Evolutionary conservation across 2,329 filamentous ascomycete genomes (phyloP), one percentile per base, ranked within the genome.

Genomic region (Fusarium incarnatum): DNA sequence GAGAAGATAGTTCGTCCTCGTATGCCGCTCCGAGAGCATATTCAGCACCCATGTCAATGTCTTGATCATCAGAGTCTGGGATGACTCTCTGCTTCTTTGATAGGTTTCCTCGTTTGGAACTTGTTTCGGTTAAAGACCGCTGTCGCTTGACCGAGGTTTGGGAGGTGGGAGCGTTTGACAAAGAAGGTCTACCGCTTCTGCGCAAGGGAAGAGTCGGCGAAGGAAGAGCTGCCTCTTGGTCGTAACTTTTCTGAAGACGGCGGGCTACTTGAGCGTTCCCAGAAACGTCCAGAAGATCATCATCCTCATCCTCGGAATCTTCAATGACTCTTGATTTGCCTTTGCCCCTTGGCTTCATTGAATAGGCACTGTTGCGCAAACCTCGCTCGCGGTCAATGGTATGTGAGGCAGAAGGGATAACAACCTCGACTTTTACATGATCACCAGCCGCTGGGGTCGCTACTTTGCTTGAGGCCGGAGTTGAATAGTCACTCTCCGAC

Each of bases 281-380:
- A 13, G 72, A 76, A 8, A 66, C 40, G 22, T 75, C 75, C 4
- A 65, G 68, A 46, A 74, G 60, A 30, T 76, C 76, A 1, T 80
- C 79, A 4, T 82, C 77, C n/a, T 81, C 79, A 4, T 82, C 77
- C 18, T 81, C 79, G 2, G 79, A 80, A 12, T 83, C 81, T 3
- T 81, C 78, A 76, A 65, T 86, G 78, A 83, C 79, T 5, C 41
- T 57, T 12, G 32, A 81, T 75, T 57, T 81, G 65, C 50, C 83
- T 78, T 77, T 87, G 86, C 56, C 80, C 76, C 67, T 85, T 80
- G 80, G n/a, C 13, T 79, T 80, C 73, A 88, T 77, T 4, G 86
- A 81, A 65, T 82, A 86, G 52, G 84, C 79, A 78, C 85, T 89
- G 11, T 73, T 74, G 18, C 77, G 73, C 16, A 79, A 50, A 15